Conservation (phyloP, 257 asterid genomes). For the Plectranthus barbatus region DNA sequence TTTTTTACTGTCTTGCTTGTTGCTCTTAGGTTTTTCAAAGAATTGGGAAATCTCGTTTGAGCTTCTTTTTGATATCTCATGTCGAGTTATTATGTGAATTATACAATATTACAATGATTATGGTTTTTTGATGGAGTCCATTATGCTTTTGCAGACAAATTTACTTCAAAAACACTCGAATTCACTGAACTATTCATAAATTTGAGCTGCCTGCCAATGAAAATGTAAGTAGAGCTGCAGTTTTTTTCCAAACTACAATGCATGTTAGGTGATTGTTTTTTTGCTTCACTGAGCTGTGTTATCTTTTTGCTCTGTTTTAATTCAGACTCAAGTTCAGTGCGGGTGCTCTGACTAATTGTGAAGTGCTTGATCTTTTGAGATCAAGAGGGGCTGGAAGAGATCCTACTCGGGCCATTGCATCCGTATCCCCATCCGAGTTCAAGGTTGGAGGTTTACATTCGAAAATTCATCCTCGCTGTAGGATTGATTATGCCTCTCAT, state of each 20-base stretch:
- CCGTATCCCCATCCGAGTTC: slow-evolving; percentile 59
- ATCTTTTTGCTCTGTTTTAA: neutral
- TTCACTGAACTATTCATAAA: neutral
- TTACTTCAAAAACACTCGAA: neutral
- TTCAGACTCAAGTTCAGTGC: slow-evolving; percentile 47
- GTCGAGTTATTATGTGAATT: neutral
- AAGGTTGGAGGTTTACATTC: slow-evolving; percentile 33
- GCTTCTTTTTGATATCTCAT: neutral
- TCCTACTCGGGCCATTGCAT: slow-evolving; percentile 50
- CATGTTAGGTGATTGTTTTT: too few relatives aligned
- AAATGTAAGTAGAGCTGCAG: slow-evolving; percentile 20
- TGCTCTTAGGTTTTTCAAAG: too few relatives aligned
- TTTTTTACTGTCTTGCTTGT: neutral
- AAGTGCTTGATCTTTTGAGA: slow-evolving; percentile 67
- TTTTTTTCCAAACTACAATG: neutral
- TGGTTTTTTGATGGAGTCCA: neutral
- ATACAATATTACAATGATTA: neutral
- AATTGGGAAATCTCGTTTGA: neutral
- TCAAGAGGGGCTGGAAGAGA: slow-evolving; percentile 81
- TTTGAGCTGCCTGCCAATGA: slow-evolving; percentile 18
- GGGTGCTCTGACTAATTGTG: slow-evolving; percentile 67
- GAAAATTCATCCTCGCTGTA: neutral
- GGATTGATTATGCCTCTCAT: neutral
- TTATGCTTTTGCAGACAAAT: slow-evolving; percentile 10
- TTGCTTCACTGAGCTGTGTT: neutral